Evolutionary conservation across 305 asterid genomes (phyloP), one percentile per base, ranked within the genome.

Genomic region (Petunia hybrid): DNA sequence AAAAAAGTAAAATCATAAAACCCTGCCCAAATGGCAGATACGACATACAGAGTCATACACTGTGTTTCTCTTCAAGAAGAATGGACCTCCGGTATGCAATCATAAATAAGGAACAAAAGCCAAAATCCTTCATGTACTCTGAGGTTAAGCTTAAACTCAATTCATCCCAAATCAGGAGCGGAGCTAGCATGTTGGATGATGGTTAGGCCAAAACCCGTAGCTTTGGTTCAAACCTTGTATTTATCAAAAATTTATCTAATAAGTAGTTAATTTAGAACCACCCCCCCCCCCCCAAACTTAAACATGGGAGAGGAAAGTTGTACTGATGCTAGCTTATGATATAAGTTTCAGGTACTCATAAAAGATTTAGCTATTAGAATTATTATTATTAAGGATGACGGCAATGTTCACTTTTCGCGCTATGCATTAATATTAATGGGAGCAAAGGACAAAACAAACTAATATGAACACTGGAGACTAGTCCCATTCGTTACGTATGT

Each of bases 281-380:
- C 31, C 31, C 31, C 31, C 31, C 31, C 31, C 31, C 31, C 31
- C 31, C 31, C n/a, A n/a, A 22, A 22, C 31, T 22, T 22, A 22
- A 14, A 42, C 7, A 67, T 4, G 75, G 75, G 35, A 67, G 9
- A 40, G 38, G 14, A 67, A 67, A 67, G 55, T 0, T 67, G 31
- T 2, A 13, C 1, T 68, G 56, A 68, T n/a, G 75, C 56, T 68
- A 31, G 56, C n/a, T 16, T n/a, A 68, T 68, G 53, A 68, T 41
- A 68, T 68, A 67, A 14, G 35, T 67, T 6, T 2, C 75, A 41
- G 38, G 75, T 67, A 67, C 53, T 67, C 75, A 67, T n/a, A 67
- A n/a, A 67, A 7, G 14, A 67, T 40, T 41, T 13, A 67, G 3
- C 7, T 41, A 7, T 1, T 22, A 22, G n/a, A n/a, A n/a, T n/a